Base-by-base conservation (phyloP, 1,139 yeast genomes). In the Kluyveromyces sp. region DNA sequence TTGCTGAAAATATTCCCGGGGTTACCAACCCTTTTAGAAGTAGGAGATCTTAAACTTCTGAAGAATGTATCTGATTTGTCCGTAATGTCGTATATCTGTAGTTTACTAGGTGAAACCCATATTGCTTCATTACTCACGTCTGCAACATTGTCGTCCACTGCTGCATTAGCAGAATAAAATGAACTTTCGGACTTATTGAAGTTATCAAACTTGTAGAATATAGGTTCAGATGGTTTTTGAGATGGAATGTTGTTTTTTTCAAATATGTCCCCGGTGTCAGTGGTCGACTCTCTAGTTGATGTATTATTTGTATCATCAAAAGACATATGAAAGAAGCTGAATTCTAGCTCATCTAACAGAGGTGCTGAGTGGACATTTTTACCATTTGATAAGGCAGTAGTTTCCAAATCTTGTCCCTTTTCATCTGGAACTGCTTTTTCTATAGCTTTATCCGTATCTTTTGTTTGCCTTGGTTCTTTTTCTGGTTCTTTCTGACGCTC, bases 41-140 rank as follows among this genome's bases (percentile, higher is more conserved):
- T 5, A 10, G 34, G 34, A 4, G 15, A 21, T 33, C 15, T n/a
- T n/a, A 40, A 39, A 29, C 41, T 41, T 29, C 31, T 40, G 34
- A 34, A 45, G 8, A 40, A 44, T 3, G 50, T 29, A 3, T 54
- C 51, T 6, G 53, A 42, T 33, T 42, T 36, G 28, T 51, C 52
- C 31, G 53, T 53, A n/a, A 53, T 10, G 41, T 58, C 59, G 42
- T 49, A 48, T 35, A 57, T 52, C 39, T 56, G 58, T 10, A 63
- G 41, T 46, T 63, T 63, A 41, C 63, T 58, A 3, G 67, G 66
- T 1, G 66, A 63, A 5, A 61, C 53, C 67, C 67, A 63, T 25
- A 62, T 55, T 3, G 65, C 62, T 32, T 61, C 66, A n/a, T 59
- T 60, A 3, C 52, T 58, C 21, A 26, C 40, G 2, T 27, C 34